Percentiles rank a stretch among this genome's conserved stretches.
These are phyloP conservation scores for Haplosporangium sp. DNA, from an alignment of 371 early-diverging fungal species.

Conservation along the genomic window DNA sequence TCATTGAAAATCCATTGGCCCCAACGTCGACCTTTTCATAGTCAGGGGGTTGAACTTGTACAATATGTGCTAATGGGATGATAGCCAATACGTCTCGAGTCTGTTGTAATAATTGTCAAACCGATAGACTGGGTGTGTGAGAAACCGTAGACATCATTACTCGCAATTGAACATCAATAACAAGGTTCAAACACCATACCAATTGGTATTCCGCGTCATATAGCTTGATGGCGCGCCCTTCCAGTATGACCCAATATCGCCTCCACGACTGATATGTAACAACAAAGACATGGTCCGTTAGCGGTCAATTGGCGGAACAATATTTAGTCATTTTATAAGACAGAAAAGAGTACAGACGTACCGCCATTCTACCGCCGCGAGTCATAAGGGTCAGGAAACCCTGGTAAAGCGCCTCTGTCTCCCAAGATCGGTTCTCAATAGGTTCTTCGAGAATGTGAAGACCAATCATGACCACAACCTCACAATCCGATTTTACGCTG, in stretches of 20 bases:
- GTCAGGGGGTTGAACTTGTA: slow-evolving; percentile 36
- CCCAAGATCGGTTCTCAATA: slow-evolving; percentile 42
- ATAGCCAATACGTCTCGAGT: slow-evolving; percentile 34
- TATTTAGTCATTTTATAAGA: too few relatives aligned
- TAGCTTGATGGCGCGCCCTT: slow-evolving; percentile 39
- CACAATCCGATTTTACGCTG: slow-evolving; percentile 29
- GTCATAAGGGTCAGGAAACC: slow-evolving; percentile 51
- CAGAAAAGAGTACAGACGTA: slow-evolving; percentile 7
- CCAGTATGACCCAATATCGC: slow-evolving; percentile 44
- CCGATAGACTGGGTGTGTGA: not conserved
- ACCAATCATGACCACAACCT: slow-evolving; percentile 43
- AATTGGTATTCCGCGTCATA: slow-evolving; percentile 49
- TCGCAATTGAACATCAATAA: not conserved
- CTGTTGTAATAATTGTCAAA: slow-evolving; percentile 1
- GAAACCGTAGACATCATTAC: not conserved
- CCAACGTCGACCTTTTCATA: slow-evolving; percentile 46
- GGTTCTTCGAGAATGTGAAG: slow-evolving; percentile 46
- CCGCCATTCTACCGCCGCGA: slow-evolving; percentile 33
- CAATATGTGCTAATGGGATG: slow-evolving; percentile 23
- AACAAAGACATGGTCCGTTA: not conserved
- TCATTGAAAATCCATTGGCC: slow-evolving; percentile 35
- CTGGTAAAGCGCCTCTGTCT: slow-evolving; percentile 30
- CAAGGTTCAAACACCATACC: slow-evolving; percentile 9
- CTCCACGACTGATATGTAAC: slow-evolving; percentile 30
- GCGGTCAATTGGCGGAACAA: too few relatives aligned